These are phyloP conservation scores for Karstenula rhodostoma DNA, from an alignment of 2,329 filamentous ascomycete species.

Conservation along the genomic window DNA sequence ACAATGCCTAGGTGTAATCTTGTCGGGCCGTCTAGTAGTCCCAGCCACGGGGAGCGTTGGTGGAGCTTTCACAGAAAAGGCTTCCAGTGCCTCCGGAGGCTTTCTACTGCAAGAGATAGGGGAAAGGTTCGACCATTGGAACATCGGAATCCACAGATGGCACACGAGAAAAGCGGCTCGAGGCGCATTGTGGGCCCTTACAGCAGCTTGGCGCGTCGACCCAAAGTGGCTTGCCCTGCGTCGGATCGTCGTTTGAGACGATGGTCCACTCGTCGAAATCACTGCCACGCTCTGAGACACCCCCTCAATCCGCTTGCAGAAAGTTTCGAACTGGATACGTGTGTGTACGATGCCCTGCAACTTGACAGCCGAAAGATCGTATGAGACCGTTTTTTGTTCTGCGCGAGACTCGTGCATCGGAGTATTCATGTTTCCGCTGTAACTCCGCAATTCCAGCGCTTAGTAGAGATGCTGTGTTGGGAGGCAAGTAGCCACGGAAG, in stretches of 20 bases:
- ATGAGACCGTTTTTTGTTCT: not conserved
- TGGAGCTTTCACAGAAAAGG: too few relatives aligned
- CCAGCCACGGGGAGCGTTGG: too few relatives aligned
- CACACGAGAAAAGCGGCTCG: not conserved
- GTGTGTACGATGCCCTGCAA: constrained; percentile 18
- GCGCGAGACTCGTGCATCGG: not conserved
- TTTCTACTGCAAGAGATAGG: not conserved
- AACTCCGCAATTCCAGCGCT: not conserved
- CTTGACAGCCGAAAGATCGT: constrained; percentile 4
- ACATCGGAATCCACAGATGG: not conserved
- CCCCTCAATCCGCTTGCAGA: constrained; percentile 3
- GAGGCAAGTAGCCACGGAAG: not conserved
- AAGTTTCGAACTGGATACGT: constrained; percentile 7
- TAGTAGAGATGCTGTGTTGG: not conserved
- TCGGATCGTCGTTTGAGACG: constrained; percentile 2
- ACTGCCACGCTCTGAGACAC: constrained; percentile 31
- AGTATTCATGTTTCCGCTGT: not conserved
- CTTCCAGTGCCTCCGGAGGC: too few relatives aligned
- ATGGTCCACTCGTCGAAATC: constrained; percentile 10
- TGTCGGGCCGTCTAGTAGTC: too few relatives aligned
- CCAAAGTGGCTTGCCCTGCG: constrained; percentile 12
- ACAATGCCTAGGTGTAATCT: not conserved
- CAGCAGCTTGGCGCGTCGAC: not conserved
- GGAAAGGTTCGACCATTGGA: not conserved
- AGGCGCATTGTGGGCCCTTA: not conserved